phyloP scores from a whole-genome alignment of 164 flowering plant species.

The Taxillus chinensis region DNA sequence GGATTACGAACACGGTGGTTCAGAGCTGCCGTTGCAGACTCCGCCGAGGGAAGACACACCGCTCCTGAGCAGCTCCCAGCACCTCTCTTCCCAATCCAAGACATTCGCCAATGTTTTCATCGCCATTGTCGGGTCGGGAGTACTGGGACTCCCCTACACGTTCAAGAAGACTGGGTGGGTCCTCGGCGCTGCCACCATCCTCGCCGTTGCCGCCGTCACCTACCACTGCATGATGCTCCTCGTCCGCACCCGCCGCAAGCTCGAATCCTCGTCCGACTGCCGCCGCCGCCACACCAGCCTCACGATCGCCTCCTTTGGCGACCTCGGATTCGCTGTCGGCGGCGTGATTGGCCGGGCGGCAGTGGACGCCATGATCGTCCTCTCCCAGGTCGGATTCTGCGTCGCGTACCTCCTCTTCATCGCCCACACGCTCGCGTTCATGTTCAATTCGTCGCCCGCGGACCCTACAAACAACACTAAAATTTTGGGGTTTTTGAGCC shows the following conservation, averaged over 20 bases:
- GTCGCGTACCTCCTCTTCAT: conserved; percentile 35
- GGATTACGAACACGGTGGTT: background rate
- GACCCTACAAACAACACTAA: background rate
- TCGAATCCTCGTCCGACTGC: conserved; percentile 16
- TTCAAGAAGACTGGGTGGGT: conserved; percentile 72
- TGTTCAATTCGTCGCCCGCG: background rate
- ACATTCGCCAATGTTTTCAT: conserved; percentile 86
- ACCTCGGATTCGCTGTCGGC: conserved; percentile 34
- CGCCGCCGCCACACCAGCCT: conserved; percentile 13
- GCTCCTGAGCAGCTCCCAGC: conserved; percentile 20
- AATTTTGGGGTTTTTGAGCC: background rate
- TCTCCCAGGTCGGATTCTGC: conserved; percentile 45
- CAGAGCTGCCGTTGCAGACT: background rate
- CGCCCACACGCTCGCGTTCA: background rate
- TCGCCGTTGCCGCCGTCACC: conserved; percentile 41
- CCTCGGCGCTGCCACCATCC: conserved; percentile 34
- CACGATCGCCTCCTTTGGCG: conserved; percentile 38
- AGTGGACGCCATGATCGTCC: conserved; percentile 39
- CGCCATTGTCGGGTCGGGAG: conserved; percentile 85
- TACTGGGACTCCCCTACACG: conserved; percentile 73
- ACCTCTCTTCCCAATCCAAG: conserved; percentile 47
- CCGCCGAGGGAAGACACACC: conserved; percentile 46
- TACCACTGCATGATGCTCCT: conserved; percentile 76
- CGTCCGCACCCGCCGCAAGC: conserved; percentile 38
- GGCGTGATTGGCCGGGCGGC: conserved; percentile 27